Base-by-base conservation (phyloP, 352 stramenopile genomes). In the Blastocystis sp. region DNA sequence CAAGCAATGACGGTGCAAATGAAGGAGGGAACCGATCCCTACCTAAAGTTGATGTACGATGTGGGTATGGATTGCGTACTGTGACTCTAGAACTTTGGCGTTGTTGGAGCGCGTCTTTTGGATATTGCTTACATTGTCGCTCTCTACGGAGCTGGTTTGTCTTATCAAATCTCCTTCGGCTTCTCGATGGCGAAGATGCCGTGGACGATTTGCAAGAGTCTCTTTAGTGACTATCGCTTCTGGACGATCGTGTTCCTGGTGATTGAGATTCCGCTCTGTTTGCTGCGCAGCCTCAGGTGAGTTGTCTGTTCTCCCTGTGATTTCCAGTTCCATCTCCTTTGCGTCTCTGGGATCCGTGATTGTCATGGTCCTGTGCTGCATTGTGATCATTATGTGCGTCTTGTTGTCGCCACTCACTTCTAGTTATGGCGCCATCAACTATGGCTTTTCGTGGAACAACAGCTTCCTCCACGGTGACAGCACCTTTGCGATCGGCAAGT, bases 181-280 rank as follows among this genome's bases (percentile, higher is more conserved):
- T 73, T 73, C n/a, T 73, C 63, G 14, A 73, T 73, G 63, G 63
- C 63, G 18, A 36, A 73, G 24, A 73, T 73, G 63, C 63, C 63
- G 2, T 73, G 63, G 63, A n/a, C 11, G 7, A 21, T 36, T 27
- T 49, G 21, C 7, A 14, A 8, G 42, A 38, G 48, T 9, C 29
- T 73, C 36, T 44, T 73, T 6, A 32, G 24, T 21, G 63, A 73
- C n/a, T 73, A 49, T 27, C 63, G 63, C 36, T 73, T 73, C 63
- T 73, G 63, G 63, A 73, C 63, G 24, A 73, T 73, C 38, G 18
- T 73, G 2, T 73, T 48, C n/a, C 42, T 73, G 11, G 29, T 73
- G 7, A 54, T 73, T n/a, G 63, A 73, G 34, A 73, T 73, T 24
- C 63, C 63, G 2, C 63, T 73, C 29, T 73, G 63, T 44, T 27